Evolutionary conservation across 2,329 filamentous ascomycete species (phyloP).

Genomic region (Teratosphaeria epicoccoides): DNA sequence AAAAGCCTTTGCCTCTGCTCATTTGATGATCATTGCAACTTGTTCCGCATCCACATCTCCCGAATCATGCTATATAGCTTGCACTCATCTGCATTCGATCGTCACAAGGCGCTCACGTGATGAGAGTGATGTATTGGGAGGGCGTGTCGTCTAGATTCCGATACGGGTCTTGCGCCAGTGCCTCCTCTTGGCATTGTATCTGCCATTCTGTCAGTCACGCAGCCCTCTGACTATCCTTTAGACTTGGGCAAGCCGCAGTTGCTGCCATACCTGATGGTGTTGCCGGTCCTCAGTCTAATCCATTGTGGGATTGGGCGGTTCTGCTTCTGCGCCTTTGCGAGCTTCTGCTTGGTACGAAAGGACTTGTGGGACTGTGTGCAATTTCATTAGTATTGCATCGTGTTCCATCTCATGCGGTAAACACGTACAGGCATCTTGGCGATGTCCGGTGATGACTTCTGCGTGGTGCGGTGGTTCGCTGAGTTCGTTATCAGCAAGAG

Average conservation of each 20-base stretch:
- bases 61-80: neutral
- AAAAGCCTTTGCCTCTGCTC: neutral
- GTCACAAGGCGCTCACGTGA: neutral
- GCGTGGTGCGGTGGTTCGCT: neutral
- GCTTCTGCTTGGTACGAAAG: constrained; percentile 99
- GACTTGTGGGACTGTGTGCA: constrained; percentile 85
- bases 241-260: neutral
- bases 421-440: constrained; percentile 26
- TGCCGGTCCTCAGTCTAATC: constrained; percentile 96
- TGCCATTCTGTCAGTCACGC: neutral
- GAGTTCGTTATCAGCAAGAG: too few relatives aligned
- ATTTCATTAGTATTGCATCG: neutral
- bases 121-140: constrained; percentile 9
- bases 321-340: constrained; percentile 99
- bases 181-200: constrained; percentile 99
- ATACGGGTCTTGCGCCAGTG: constrained; percentile 99
- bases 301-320: constrained; percentile 99
- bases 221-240: neutral
- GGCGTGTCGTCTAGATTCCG: constrained; percentile 72
- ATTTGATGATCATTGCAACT: neutral
- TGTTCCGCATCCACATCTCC: neutral
- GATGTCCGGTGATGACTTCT: constrained; percentile 4
- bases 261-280: constrained; percentile 89
- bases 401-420: neutral
- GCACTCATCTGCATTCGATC: neutral